Base-by-base conservation (phyloP, 495 filamentous ascomycete species). In the Bacidia gigantensis region DNA sequence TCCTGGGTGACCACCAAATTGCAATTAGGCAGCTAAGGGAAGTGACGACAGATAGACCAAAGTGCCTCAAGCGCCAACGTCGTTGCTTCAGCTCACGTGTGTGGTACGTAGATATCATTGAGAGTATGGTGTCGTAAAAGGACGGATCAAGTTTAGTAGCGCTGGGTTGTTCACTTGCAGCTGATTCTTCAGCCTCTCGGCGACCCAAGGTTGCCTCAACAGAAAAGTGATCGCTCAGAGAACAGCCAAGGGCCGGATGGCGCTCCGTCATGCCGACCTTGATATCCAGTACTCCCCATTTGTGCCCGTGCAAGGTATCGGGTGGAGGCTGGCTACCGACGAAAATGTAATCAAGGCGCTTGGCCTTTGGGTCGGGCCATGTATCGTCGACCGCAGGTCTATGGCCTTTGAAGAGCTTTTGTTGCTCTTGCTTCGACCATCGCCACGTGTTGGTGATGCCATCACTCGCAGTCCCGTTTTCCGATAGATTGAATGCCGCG, bases 311-410 rank as follows among this genome's bases (percentile, higher is more conserved):
- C 18, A 26, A 26, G 2, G 51, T 50, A 7, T 63, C 63, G 9
- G 62, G 46, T 52, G 65, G 65, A 24, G 64, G 62, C 14, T 68
- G 68, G 26, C 69, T 74, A 10, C 76, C 71, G 39, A 83, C 71
- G 62, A 98, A 98, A 56, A 97, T 85, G 67, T 97, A 98, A 67
- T 98, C 93, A n/a, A 97, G 73, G 18, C 92, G 71, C 64, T 94
- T 89, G 3, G 82, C 93, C 24, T 72, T 69, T 2, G 78, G 79
- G 64, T 95, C 89, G 3, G 68, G 62, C 0, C 71, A 78, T 32
- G 83, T 72, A 0, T 73, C 67, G 17, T 87, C 70, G 0, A 86
- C 65, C 2, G 58, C 56, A 5, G 75, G 62, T 7, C 78, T 73
- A 39, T 77, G 65, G 14, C 82, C 81, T 59, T 75, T 79, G 17